Evolutionary conservation across 2,329 filamentous ascomycete genomes (phyloP), one percentile per base, ranked within the genome.

Genomic region (Alternaria metachromatica): DNA sequence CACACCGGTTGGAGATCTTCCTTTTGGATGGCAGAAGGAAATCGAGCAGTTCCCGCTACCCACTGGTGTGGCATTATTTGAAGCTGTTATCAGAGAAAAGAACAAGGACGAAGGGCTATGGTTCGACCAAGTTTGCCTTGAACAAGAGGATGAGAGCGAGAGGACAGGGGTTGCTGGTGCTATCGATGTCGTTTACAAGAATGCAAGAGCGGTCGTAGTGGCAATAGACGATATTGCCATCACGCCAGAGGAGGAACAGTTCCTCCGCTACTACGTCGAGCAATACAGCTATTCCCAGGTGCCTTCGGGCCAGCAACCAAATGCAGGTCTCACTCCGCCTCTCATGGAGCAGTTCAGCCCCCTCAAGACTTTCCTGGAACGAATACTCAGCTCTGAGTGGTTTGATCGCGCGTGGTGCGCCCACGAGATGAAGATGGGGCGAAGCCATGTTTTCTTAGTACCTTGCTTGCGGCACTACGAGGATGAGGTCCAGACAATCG

Each of bases 71-170:
- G 76, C 76, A 6, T 77, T 83, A 63, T 82, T 82, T 49, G 75
- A 81, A 62, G 81, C 80, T 2, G 78, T 83, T 1, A 72, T 82
- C 54, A 72, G 76, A 53, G 81, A 83, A 66, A 75, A 79, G 20
- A 60, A 64, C 30, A 69, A 73, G 18, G 69, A 71, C 7, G 82
- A 83, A 67, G 82, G 82, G 7, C 61, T 84, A 6, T 84, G 81
- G 81, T 81, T 82, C 44, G 82, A 84, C 63, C 82, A 83, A 63
- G 80, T 83, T 8, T 83, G 80, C 67, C 81, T 83, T 60, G 76
- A 82, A 49, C 79, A 82, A 56, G 76, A 81, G 3, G 76, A 79
- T 41, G 78, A 82, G 45, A 63, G 62, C 1, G 82, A 83, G 63
- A 81, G 76, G 48, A 78, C 75, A 1, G 71, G 76, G n/a, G 75